Evolutionary conservation across 768 basidiomycete genomes (phyloP), one percentile per base, ranked within the genome.

Genomic region (Tylopilus plumbeoviolaceoides): DNA sequence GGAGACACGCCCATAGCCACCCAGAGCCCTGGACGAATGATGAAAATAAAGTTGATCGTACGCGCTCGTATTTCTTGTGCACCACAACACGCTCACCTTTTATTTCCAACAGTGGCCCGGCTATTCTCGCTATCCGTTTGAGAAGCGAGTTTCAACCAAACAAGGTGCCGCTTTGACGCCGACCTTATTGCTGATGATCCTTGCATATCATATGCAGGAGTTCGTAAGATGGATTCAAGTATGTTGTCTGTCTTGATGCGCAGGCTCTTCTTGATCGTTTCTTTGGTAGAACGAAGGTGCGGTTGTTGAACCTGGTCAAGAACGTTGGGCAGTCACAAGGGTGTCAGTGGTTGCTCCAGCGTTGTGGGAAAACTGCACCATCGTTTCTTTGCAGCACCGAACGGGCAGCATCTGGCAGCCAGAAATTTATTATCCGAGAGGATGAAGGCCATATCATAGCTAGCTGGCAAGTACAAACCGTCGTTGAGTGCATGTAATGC

Each of bases 41-140:
- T 74, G n/a, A 73, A 66, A 55, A 36, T 77, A 47, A 63, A 64
- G 52, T 53, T 75, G 30, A 54, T 67, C 35, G 77, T 78, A 55
- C 44, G 69, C 45, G 20, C 2, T 17, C 17, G 1, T 47, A 14
- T 38, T 17, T 44, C 21, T 35, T n/a, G 28, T 30, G 5, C 44
- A 7, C 21, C 6, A 30, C 5, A 25, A 42, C 4, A 20, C 27
- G 31, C 59, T 58, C 31, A 57, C 53, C 36, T 17, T 7, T 11
- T 7, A 4, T 7, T 20, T 15, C 21, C 15, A 46, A 44, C 51
- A 79, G 78, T 80, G 78, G 79, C 77, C 79, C 7, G 78, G 79
- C 1, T 79, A 79, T 62, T 65, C 66, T 20, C 46, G 55, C n/a
- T 59, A 69, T 44, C 67, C 73, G 0, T 64, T 69, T 28, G 67